Conservation (phyloP, 371 early-diverging fungal genomes). For the Thermomucor indicae-seudaticae region DNA sequence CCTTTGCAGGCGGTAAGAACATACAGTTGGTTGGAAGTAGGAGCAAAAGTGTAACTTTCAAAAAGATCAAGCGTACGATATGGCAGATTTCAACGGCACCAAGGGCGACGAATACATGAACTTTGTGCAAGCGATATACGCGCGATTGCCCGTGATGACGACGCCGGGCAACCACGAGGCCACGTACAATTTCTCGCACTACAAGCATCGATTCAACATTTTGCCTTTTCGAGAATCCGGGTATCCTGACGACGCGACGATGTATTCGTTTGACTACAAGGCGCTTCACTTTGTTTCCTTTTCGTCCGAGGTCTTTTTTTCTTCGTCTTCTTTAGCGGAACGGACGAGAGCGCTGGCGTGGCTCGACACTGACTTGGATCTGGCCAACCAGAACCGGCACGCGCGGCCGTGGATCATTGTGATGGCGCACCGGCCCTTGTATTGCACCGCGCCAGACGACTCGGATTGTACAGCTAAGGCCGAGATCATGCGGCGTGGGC, state of each 20-base stretch:
- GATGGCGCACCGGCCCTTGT: constrained; percentile 19
- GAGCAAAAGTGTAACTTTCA: too few relatives aligned
- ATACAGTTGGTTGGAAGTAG: too few relatives aligned
- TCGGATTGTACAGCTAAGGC: constrained; percentile 7
- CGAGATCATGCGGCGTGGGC: constrained; percentile 7
- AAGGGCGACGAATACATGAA: constrained; percentile 27
- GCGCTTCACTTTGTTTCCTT: constrained; percentile 17
- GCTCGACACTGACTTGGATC: constrained; percentile 24
- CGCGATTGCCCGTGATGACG: constrained; percentile 18
- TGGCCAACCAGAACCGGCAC: constrained; percentile 6
- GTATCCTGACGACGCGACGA: constrained; percentile 12
- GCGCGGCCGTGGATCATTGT: constrained; percentile 26
- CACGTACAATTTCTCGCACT: constrained; percentile 24
- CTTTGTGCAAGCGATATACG: constrained; percentile 20
- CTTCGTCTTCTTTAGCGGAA: constrained; percentile 7
- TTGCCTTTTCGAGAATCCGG: constrained; percentile 14
- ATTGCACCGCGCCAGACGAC: constrained; percentile 11
- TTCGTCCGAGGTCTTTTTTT: constrained; percentile 19
- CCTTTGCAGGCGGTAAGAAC: constrained; percentile 25
- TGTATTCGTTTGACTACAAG: constrained; percentile 20
- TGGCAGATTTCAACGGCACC: constrained; percentile 22
- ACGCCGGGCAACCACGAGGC: constrained; percentile 18
- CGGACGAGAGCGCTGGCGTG: constrained; percentile 23
- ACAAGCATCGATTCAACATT: constrained; percentile 19
- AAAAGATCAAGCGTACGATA: constrained; percentile 18